Evolutionary conservation across 1,139 yeast species (phyloP), one percentile per base, ranked within the genome.

Genomic region (Suhomyces wounanorum): DNA sequence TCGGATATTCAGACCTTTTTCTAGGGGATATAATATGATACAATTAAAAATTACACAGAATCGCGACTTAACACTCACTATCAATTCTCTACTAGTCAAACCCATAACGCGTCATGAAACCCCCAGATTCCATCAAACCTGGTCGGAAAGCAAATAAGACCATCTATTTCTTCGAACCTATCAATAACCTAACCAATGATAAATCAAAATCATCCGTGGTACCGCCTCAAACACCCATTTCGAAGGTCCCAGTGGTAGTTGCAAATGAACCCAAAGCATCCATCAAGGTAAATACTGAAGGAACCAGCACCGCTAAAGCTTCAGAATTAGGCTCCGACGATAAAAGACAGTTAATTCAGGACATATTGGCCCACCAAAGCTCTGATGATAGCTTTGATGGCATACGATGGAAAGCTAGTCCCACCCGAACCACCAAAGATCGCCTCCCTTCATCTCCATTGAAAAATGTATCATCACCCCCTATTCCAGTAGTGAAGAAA

Each of bases 331-430:
- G 47, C 14, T 47, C 49, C 10, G 49, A 47, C 16, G 49, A 47
- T 21, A 47, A 42, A 16, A 36, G 45, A 28, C 45, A 33, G 25
- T 23, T 47, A 23, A 47, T 47, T 3, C 41, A 47, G 14, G 49
- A 47, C 7, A 47, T 49, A 2, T 42, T 53, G 9, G 55, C 57
- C 9, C 66, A 53, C 42, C 79, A 73, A 50, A 72, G 76, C 54
- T 75, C 80, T 0, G 81, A 76, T 53, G 81, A 77, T 53, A 74
- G 79, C 52, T 75, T 73, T 54, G 81, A 76, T 48, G 81, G 78
- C 0, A 67, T 77, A 23, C 63, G 75, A 43, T 77, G 81, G 81
- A 66, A 61, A 45, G 66, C 66, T 5, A 72, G 75, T 50, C 75
- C 78, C 5, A 55, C 59, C 23, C 45, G 49, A 16, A 31, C 46